Percentiles rank a stretch among this genome's conserved stretches.
Evolutionary conservation across 1,284 basidiomycete species (phyloP).

Genomic region (Pholiota adiposa): DNA sequence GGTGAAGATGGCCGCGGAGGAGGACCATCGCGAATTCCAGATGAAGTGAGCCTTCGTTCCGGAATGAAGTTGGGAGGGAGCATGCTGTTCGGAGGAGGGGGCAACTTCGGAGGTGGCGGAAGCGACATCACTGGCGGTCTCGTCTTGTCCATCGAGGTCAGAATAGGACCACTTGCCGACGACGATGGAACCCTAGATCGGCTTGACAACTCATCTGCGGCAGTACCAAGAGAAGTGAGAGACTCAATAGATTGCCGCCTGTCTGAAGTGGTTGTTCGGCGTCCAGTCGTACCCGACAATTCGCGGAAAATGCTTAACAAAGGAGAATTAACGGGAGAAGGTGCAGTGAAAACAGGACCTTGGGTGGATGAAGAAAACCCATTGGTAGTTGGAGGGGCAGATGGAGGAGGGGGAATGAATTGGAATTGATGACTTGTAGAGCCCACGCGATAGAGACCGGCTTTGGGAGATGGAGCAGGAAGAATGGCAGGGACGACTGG

Average conservation of each 20-base stretch:
- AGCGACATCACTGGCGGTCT: conserved; percentile 85
- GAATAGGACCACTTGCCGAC: conserved; percentile 33
- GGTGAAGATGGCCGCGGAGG: conserved; percentile 88
- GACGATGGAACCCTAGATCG: conserved; percentile 66
- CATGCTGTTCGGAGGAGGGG: conserved; percentile 77
- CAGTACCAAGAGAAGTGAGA: conserved; percentile 54
- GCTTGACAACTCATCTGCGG: conserved; percentile 38
- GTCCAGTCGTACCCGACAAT: conserved; percentile 31
- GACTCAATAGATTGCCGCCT: conserved; percentile 63
- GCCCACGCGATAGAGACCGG: conserved; percentile 61
- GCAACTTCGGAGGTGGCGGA: conserved; percentile 82
- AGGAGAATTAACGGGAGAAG: conserved; percentile 40
- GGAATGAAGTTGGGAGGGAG: conserved; percentile 78
- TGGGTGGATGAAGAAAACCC: conserved; percentile 15
- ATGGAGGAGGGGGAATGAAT: conserved; percentile 62
- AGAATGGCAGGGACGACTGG: conserved; percentile 33
- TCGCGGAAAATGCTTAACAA: conserved; percentile 46
- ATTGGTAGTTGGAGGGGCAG: conserved; percentile 24
- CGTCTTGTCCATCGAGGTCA: conserved; percentile 68
- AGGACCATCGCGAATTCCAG: conserved; percentile 53
- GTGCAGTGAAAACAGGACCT: conserved; percentile 27
- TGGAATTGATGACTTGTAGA: conserved; percentile 68
- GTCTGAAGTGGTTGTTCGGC: conserved; percentile 46
- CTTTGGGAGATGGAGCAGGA: conserved; percentile 30
- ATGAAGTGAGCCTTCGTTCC: conserved; percentile 60